A percentile compares a stretch with the other conserved stretches of the same genome.
Evolutionary conservation across 1,284 basidiomycete genomes (phyloP).

Genomic region (Fomitopsis pinicola): DNA sequence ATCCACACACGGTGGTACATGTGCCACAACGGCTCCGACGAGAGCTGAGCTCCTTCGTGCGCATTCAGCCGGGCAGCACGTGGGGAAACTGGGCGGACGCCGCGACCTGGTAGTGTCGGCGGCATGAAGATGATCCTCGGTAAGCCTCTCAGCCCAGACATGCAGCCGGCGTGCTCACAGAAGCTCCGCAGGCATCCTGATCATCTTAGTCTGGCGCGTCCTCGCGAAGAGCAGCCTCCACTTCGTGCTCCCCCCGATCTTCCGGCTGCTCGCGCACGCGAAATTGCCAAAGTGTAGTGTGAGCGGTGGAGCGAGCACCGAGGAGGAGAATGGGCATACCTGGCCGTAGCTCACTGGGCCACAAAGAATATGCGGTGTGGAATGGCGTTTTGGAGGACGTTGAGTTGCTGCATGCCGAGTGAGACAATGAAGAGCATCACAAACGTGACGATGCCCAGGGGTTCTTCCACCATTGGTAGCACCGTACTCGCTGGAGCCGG

Average conservation of each 20-base stretch:
- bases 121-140: constrained; percentile 60
- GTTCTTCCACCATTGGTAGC: too few species aligned
- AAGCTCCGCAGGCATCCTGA: constrained; percentile 43
- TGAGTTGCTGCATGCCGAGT: too few species aligned
- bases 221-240: constrained; percentile 76
- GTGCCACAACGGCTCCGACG: constrained; percentile 32
- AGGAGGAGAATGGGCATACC: constrained; percentile 28
- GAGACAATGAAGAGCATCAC: too few species aligned
- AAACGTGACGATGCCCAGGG: too few species aligned
- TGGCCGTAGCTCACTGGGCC: constrained; percentile 42
- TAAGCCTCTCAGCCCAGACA: constrained; percentile 16
- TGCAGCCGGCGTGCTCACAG: neutral
- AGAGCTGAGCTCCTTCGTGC: constrained; percentile 22
- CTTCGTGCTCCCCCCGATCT: constrained; percentile 73
- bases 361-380: too few species aligned
- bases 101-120: constrained; percentile 54
- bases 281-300: too few species aligned
- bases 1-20: constrained; percentile 67
- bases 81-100: constrained; percentile 46
- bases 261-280: constrained; percentile 64
- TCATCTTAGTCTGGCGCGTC: constrained; percentile 84
- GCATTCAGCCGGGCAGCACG: constrained; percentile 55
- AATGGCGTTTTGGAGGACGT: too few species aligned
- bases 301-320: too few species aligned
- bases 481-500: too few species aligned